Evolutionary conservation across 1,284 basidiomycete species (phyloP).

Genomic region (Austroboletus novae-zelandiae): DNA sequence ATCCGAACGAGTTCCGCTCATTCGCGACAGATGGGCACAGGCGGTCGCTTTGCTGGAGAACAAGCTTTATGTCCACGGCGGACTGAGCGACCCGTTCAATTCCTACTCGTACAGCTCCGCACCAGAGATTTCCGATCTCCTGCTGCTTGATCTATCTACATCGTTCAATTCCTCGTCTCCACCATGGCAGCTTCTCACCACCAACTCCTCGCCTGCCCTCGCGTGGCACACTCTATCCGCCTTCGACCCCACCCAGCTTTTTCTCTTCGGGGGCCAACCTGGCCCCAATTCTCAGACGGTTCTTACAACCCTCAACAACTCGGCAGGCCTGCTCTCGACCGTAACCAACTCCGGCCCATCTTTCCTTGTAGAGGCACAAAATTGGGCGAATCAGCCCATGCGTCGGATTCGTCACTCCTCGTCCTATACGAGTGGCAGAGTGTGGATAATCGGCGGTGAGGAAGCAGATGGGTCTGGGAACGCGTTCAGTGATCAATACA

Average conservation of each 20-base stretch:
- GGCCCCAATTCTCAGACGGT: conserved; percentile 55
- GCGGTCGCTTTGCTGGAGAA: conserved; percentile 61
- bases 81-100: conserved; percentile 70
- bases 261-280: conserved; percentile 76
- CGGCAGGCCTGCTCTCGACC: conserved; percentile 56
- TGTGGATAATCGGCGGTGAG: conserved; percentile 70
- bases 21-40: conserved; percentile 74
- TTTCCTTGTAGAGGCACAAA: conserved; percentile 48
- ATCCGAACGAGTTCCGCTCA: conserved; percentile 6
- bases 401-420: conserved; percentile 74
- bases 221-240: conserved; percentile 82
- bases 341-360: conserved; percentile 36
- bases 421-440: conserved; percentile 41
- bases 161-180: conserved; percentile 59
- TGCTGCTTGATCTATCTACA: conserved; percentile 62
- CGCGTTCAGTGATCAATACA: conserved; percentile 62
- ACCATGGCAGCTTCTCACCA: conserved; percentile 61
- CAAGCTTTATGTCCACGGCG: conserved; percentile 72
- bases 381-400: conserved; percentile 67
- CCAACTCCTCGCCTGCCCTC: conserved; percentile 54
- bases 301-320: conserved; percentile 57
- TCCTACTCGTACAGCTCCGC: conserved; percentile 71
- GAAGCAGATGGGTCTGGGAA: conserved; percentile 71
- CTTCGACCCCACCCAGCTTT: conserved; percentile 48
- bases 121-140: conserved; percentile 66